Percentiles rank a stretch among this genome's conserved stretches.
Evolutionary conservation across 2,329 filamentous ascomycete genomes (phyloP).

Genomic region (Ophidiomyces ophidiicola): DNA sequence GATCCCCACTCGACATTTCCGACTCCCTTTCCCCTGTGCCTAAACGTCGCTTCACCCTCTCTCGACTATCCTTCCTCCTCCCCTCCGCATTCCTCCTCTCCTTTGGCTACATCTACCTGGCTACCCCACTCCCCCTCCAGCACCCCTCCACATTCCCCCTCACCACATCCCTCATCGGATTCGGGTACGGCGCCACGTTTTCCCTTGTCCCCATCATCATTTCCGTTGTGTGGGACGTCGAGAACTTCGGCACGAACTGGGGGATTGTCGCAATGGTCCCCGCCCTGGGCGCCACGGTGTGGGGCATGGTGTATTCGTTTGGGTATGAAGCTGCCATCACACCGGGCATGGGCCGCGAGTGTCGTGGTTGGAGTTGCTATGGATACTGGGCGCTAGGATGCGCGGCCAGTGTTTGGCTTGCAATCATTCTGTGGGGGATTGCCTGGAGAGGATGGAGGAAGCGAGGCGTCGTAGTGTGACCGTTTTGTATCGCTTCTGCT

Average conservation of each 20-base stretch:
- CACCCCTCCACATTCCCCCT: constrained; percentile 73
- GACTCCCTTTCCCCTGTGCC: constrained; percentile 25
- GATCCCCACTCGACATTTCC: constrained; percentile 33
- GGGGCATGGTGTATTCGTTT: constrained; percentile 73
- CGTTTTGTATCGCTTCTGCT: neutral
- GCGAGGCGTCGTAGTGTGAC: constrained; percentile 57
- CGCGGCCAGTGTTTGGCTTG: constrained; percentile 61
- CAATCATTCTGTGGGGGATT: constrained; percentile 57
- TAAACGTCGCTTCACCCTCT: constrained; percentile 45
- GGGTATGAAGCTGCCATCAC: constrained; percentile 28
- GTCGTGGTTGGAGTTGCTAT: constrained; percentile 74
- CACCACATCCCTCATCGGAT: constrained; percentile 70
- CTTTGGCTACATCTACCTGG: constrained; percentile 62
- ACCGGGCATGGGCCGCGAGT: constrained; percentile 44
- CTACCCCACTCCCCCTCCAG: constrained; percentile 65
- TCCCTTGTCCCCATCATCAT: constrained; percentile 82
- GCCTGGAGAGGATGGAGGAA: constrained; percentile 80
- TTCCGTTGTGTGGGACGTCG: constrained; percentile 94
- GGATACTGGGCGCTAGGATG: constrained; percentile 73
- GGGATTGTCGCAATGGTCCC: constrained; percentile 89
- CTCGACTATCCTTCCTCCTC: constrained; percentile 68
- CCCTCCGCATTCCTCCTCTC: constrained; percentile 62
- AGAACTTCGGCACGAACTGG: constrained; percentile 98
- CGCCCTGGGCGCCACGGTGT: constrained; percentile 74
- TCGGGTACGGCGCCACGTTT: constrained; percentile 88